A percentile compares a stretch with the other conserved stretches of the same genome.
phyloP scores from a whole-genome alignment of 768 basidiomycete genomes.

The Cantharellus anzutake region DNA sequence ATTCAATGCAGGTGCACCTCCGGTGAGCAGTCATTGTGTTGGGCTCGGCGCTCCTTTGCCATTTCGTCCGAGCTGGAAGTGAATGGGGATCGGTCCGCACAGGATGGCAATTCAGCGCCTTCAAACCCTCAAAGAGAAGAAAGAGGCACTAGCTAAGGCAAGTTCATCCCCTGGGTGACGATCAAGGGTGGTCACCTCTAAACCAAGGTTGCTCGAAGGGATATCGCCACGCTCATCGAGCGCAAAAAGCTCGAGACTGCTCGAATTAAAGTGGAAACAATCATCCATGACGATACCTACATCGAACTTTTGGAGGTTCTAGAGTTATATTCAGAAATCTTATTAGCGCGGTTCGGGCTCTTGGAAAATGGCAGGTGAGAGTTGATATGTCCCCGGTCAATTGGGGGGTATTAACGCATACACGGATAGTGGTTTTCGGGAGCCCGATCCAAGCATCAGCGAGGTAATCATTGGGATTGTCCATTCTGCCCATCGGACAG shows the following conservation, averaged over 20 bases:
- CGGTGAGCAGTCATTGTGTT: neutral
- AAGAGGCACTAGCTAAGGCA: slow-evolving; percentile 58
- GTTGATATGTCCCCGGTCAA: neutral
- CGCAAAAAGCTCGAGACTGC: slow-evolving; percentile 70
- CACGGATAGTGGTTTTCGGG: too few species aligned
- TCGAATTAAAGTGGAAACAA: slow-evolving; percentile 68
- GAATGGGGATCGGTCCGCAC: slow-evolving; percentile 1
- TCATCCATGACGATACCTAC: slow-evolving; percentile 72
- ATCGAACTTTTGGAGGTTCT: slow-evolving; percentile 80
- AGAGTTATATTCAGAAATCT: slow-evolving; percentile 87
- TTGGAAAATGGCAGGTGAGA: slow-evolving; percentile 30
- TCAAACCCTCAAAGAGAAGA: slow-evolving; percentile 81
- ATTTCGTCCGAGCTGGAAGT: neutral
- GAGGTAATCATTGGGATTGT: slow-evolving; percentile 84
- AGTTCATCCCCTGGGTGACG: neutral
- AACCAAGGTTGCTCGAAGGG: slow-evolving; percentile 32
- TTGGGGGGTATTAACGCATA: too few species aligned
- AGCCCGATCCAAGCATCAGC: slow-evolving; percentile 69
- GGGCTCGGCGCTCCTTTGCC: neutral
- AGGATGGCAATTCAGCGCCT: slow-evolving; percentile 75
- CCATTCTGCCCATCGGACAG: slow-evolving; percentile 79
- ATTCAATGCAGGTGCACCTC: neutral
- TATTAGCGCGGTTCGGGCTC: slow-evolving; percentile 79
- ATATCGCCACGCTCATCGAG: slow-evolving; percentile 66
- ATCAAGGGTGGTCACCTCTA: neutral